Evolutionary conservation across 495 filamentous ascomycete species (phyloP).

Genomic region (Peziza echinospora): DNA sequence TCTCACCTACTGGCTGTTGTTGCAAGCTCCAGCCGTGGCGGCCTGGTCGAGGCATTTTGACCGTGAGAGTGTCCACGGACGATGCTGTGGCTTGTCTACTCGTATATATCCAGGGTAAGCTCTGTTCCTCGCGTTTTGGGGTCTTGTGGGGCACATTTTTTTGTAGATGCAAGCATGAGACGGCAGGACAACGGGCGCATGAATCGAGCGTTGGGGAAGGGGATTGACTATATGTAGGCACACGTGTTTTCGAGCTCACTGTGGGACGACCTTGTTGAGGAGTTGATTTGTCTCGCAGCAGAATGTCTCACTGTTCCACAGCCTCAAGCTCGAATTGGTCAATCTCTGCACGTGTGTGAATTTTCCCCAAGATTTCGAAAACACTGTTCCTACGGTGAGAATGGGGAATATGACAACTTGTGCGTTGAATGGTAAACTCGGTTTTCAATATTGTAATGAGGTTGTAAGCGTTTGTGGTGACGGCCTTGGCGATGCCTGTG

Average conservation of each 20-base stretch:
- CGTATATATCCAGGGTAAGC: slow-evolving; percentile 13
- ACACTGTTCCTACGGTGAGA: slow-evolving; percentile 39
- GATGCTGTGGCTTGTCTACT: slow-evolving; percentile 42
- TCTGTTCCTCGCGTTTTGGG: neutral
- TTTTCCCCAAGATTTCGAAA: slow-evolving; percentile 83
- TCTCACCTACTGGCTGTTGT: slow-evolving; percentile 40
- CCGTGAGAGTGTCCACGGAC: slow-evolving; percentile 75
- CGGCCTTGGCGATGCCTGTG: slow-evolving; percentile 75
- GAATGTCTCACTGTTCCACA: slow-evolving; percentile 93
- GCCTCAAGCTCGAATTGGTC: slow-evolving; percentile 86
- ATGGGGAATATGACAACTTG: slow-evolving; percentile 9
- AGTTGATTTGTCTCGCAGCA: slow-evolving; percentile 45
- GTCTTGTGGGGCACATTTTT: slow-evolving; percentile 9
- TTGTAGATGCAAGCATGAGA: slow-evolving; percentile 20
- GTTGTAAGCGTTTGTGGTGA: slow-evolving; percentile 77
- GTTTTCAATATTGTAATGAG: slow-evolving; percentile 96
- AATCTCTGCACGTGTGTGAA: slow-evolving; percentile 80
- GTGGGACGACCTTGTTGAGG: slow-evolving; percentile 22
- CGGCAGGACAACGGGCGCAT: slow-evolving; percentile 14
- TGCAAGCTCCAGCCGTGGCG: slow-evolving; percentile 19
- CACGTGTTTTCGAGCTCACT: slow-evolving; percentile 11
- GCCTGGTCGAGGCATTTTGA: slow-evolving; percentile 48
- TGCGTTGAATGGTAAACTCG: slow-evolving; percentile 28
- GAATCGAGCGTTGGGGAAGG: slow-evolving; percentile 10
- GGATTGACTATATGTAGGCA: slow-evolving; percentile 28